These are phyloP conservation scores for Phytophthora multivora DNA, from an alignment of 352 stramenopile genomes.

Conservation along the genomic window DNA sequence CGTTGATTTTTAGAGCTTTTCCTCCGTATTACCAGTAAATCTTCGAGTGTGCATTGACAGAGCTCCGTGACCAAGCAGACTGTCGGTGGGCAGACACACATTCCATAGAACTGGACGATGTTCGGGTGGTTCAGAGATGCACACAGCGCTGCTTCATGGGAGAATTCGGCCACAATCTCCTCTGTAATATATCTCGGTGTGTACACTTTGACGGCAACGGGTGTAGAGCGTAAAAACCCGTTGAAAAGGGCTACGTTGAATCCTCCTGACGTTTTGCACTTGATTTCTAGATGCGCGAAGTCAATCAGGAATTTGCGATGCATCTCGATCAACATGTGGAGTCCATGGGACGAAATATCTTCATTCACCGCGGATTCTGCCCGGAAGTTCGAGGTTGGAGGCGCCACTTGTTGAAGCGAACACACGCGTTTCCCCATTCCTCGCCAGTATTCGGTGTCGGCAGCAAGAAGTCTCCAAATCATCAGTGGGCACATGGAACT, in stretches of 20 bases:
- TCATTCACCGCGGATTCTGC: slow-evolving; percentile 27
- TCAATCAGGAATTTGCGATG: slow-evolving; percentile 67
- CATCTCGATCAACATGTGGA: slow-evolving; percentile 64
- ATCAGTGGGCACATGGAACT: slow-evolving; percentile 34
- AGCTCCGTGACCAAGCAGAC: slow-evolving; percentile 60
- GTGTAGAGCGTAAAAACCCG: slow-evolving; percentile 41
- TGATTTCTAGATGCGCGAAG: slow-evolving; percentile 56
- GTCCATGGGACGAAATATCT: slow-evolving; percentile 41
- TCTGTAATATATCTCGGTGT: slow-evolving; percentile 48
- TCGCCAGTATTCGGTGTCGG: slow-evolving; percentile 50
- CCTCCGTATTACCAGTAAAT: slow-evolving; percentile 25
- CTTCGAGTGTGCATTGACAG: slow-evolving; percentile 46
- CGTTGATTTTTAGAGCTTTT: background rate
- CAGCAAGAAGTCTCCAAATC: slow-evolving; percentile 47
- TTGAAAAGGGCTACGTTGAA: slow-evolving; percentile 35
- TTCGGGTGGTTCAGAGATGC: slow-evolving; percentile 53
- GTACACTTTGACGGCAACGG: slow-evolving; percentile 63
- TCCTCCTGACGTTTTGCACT: slow-evolving; percentile 37
- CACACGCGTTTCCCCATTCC: slow-evolving; percentile 39
- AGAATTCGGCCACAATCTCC: slow-evolving; percentile 49
- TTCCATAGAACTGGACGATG: slow-evolving; percentile 54
- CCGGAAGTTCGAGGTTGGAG: slow-evolving; percentile 6
- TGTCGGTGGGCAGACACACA: slow-evolving; percentile 58
- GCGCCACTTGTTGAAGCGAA: slow-evolving; percentile 21
- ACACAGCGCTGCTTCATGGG: slow-evolving; percentile 56